Evolutionary conservation across 176 grass and related monocot species (phyloP).

Genomic region (Zoysia pacifica): DNA sequence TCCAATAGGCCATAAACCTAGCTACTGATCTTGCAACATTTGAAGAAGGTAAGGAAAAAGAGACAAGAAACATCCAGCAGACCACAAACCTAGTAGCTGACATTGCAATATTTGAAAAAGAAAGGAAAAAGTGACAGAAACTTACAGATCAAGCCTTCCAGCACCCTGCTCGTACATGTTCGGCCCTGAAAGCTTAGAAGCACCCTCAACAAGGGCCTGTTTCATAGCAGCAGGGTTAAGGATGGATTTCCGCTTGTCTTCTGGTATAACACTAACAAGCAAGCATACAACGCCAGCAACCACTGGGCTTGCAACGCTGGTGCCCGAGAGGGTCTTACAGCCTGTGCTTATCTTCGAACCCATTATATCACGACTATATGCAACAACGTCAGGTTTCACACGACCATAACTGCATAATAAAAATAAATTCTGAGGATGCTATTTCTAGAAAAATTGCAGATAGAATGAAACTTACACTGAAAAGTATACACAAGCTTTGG

Average conservation of each 20-base stretch:
- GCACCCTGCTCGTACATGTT: conserved; percentile 98
- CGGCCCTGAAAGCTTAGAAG: conserved; percentile 88
- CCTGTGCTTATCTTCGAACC: conserved; percentile 99
- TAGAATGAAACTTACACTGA: neutral
- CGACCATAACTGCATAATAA: conserved; percentile 79
- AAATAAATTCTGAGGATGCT: conserved; percentile 33
- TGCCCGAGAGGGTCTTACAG: conserved; percentile 96
- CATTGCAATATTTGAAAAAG: neutral
- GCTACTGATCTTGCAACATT: too few species aligned
- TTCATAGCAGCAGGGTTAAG: conserved; percentile 95
- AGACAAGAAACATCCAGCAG: conserved; percentile 64
- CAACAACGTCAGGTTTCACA: conserved; percentile 94
- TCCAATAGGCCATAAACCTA: neutral
- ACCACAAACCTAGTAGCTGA: conserved; percentile 8
- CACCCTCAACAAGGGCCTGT: conserved; percentile 97
- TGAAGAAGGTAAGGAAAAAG: too few species aligned
- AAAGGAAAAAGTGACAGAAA: conserved; percentile 29
- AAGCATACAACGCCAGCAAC: conserved; percentile 93
- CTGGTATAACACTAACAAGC: conserved; percentile 83
- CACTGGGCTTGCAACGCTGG: conserved; percentile 95
- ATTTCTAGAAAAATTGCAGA: conserved; percentile 29
- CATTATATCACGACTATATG: conserved; percentile 97
- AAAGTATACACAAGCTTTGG: conserved; percentile 6
- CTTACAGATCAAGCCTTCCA: conserved; percentile 93
- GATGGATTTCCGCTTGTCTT: conserved; percentile 66